phyloP scores from a whole-genome alignment of 2,329 filamentous ascomycete species.

The Uncinocarpus reesii region DNA sequence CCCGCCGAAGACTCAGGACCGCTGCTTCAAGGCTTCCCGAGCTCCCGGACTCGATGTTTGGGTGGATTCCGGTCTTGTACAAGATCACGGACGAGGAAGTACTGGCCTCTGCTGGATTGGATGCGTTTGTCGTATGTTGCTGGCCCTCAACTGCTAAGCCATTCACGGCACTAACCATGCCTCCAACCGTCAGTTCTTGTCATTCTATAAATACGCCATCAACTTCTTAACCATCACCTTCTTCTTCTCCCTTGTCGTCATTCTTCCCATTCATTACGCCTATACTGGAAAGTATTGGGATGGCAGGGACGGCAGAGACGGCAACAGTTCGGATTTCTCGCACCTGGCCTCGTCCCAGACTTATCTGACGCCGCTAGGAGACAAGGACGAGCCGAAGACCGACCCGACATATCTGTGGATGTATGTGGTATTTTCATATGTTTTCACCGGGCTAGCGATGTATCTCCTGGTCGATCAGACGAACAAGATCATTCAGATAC shows the following conservation, averaged over 20 bases:
- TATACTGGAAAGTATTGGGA: slow-evolving; percentile 42
- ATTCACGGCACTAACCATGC: slow-evolving; percentile 10
- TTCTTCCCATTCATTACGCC: slow-evolving; percentile 73
- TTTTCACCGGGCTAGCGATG: slow-evolving; percentile 73
- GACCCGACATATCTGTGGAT: slow-evolving; percentile 66
- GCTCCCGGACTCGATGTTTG: slow-evolving; percentile 74
- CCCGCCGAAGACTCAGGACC: slow-evolving; percentile 66
- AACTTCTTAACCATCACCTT: slow-evolving; percentile 70
- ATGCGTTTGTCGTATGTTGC: slow-evolving; percentile 72
- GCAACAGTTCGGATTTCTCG: slow-evolving; percentile 26
- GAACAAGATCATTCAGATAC: slow-evolving; percentile 67
- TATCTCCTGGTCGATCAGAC: slow-evolving; percentile 79
- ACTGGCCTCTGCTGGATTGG: slow-evolving; percentile 77
- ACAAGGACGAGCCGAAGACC: slow-evolving; percentile 20
- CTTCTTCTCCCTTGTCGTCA: slow-evolving; percentile 68
- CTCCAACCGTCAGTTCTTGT: slow-evolving; percentile 53
- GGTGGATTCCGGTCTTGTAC: slow-evolving; percentile 84
- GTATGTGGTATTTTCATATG: slow-evolving; percentile 87
- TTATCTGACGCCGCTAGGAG: slow-evolving; percentile 15
- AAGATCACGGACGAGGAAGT: slow-evolving; percentile 81
- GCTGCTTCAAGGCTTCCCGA: slow-evolving; percentile 59
- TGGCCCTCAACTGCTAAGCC: neutral
- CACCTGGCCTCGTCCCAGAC: slow-evolving; percentile 24
- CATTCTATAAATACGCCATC: slow-evolving; percentile 92
- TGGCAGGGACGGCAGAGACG: slow-evolving; percentile 26